These are phyloP conservation scores for Quercus robur DNA, from an alignment of 306 rosid species.

Conservation along the genomic window DNA sequence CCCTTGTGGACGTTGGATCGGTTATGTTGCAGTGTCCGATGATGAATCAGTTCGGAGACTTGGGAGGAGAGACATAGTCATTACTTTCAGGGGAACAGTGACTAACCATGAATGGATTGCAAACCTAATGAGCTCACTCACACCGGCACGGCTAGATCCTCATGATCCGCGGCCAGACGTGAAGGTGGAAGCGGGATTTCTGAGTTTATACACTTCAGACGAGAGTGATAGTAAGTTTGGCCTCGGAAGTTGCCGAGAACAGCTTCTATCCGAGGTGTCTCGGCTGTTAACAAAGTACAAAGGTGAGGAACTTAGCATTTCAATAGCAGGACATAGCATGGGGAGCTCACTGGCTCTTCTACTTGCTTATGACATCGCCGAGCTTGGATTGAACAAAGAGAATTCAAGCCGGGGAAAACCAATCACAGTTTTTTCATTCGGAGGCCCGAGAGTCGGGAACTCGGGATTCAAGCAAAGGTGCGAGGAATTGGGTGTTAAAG, in stretches of 20 bases:
- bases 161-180: slow-evolving; percentile 51
- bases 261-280: slow-evolving; percentile 74
- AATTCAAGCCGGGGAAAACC: slow-evolving; percentile 19
- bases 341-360: slow-evolving; percentile 86
- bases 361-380: slow-evolving; percentile 83
- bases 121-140: slow-evolving; percentile 71
- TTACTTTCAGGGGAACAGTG: slow-evolving; percentile 81
- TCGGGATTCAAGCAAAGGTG: slow-evolving; percentile 62
- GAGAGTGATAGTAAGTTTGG: slow-evolving; percentile 61
- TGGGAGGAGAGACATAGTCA: slow-evolving; percentile 65
- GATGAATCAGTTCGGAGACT: slow-evolving; percentile 46
- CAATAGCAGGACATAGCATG: slow-evolving; percentile 91
- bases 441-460: slow-evolving; percentile 91
- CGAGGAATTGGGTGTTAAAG: slow-evolving; percentile 79
- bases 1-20: slow-evolving; percentile 77
- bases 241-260: slow-evolving; percentile 74
- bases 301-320: slow-evolving; percentile 61
- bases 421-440: slow-evolving; percentile 72
- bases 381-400: slow-evolving; percentile 55
- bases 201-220: slow-evolving; percentile 69
- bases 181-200: slow-evolving; percentile 78
- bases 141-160: slow-evolving; percentile 78
- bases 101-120: slow-evolving; percentile 77
- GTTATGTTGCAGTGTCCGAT: slow-evolving; percentile 62
- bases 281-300: slow-evolving; percentile 49